Percentiles rank a stretch among this genome's conserved stretches.
Evolutionary conservation across 148 eudicot genomes (phyloP).

Genomic region (Pouteria glomerata): DNA sequence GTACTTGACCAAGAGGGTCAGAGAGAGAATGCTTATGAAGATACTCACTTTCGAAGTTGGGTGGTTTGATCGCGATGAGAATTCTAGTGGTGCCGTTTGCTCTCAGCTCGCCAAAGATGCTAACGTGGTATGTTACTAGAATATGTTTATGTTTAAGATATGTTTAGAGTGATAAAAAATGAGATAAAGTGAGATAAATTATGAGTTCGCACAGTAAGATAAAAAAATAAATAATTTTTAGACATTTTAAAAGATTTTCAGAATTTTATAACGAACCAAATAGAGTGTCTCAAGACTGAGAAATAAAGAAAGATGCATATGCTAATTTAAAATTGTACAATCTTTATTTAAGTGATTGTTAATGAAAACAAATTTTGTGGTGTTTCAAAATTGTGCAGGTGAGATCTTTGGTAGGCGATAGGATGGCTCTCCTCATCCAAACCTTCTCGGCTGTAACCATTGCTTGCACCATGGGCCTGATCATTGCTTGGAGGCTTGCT

Average conservation of each 20-base stretch:
- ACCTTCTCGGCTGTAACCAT: conserved; percentile 65
- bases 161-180: no score
- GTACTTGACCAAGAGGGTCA: conserved; percentile 70
- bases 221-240: no score
- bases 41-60: conserved; percentile 81
- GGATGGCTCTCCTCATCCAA: conserved; percentile 74
- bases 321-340: no score
- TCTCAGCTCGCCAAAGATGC: conserved; percentile 89
- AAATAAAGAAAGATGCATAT: no score
- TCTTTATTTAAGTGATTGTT: no score
- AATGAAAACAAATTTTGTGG: no score
- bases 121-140: conserved; percentile 61
- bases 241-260: no score
- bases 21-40: conserved; percentile 69
- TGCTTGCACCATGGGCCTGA: conserved; percentile 74
- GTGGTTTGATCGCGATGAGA: conserved; percentile 83
- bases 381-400: conserved; percentile 36
- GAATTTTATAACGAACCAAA: no score
- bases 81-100: conserved; percentile 78
- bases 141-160: no score
- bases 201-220: no score
- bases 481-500: conserved; percentile 81
- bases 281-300: no score
- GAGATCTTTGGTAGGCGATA: conserved; percentile 78
- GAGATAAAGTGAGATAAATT: no score